Percentiles rank a stretch among this genome's conserved stretches.
These are phyloP conservation scores for Entrophospora sp. DNA, from an alignment of 192 early-diverging fungal species.

Conservation along the genomic window DNA sequence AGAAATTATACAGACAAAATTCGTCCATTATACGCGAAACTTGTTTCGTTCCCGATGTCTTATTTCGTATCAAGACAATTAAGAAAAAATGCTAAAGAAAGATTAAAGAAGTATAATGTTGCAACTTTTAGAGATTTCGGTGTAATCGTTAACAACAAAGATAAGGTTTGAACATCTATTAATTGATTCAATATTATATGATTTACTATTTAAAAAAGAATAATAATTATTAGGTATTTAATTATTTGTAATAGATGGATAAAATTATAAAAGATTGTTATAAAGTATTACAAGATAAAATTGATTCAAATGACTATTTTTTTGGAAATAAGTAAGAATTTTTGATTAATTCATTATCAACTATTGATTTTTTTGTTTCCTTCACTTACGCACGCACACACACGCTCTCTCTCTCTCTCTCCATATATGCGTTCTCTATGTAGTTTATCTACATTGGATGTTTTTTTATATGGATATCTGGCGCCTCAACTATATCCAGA, in stretches of 20 bases:
- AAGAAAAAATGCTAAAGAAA: conserved; percentile 54
- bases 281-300: conserved; percentile 55
- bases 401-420: not conserved
- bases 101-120: conserved; percentile 52
- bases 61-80: conserved; percentile 67
- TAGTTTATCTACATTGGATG: conserved; percentile 69
- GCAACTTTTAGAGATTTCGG: conserved; percentile 22
- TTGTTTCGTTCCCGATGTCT: conserved; percentile 60
- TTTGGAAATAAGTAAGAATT: conserved; percentile 58
- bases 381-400: not conserved
- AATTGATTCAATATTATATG: not conserved
- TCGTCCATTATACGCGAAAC: conserved; percentile 59
- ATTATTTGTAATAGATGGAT: conserved; percentile 55
- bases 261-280: conserved; percentile 57
- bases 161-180: conserved; percentile 14
- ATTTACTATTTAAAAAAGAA: conserved; percentile 15
- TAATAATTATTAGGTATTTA: conserved; percentile 21
- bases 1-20: conserved; percentile 72
- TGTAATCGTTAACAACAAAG: conserved; percentile 17
- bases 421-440: not conserved
- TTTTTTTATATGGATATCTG: conserved; percentile 75
- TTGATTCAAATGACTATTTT: conserved; percentile 71
- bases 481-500: conserved; percentile 69
- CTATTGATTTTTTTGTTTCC: not conserved
- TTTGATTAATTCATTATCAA: not conserved